Evolutionary conservation across 2,329 filamentous ascomycete species (phyloP).

Genomic region (Alternaria dauci): DNA sequence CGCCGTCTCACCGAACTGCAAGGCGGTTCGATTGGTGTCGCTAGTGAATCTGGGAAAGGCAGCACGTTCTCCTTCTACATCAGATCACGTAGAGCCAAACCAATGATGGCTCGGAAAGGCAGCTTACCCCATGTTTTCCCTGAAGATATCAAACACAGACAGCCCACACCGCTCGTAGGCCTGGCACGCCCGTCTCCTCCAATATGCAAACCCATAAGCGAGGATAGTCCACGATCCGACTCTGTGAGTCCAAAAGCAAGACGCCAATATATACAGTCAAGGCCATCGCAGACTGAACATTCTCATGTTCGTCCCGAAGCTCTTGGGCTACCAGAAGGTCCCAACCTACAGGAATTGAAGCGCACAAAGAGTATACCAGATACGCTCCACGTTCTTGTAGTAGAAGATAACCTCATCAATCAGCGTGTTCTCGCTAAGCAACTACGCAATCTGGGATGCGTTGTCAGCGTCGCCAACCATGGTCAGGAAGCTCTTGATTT

Average conservation of each 20-base stretch:
- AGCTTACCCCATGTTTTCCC: constrained; percentile 29
- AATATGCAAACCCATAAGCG: constrained; percentile 5
- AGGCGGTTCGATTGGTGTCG: constrained; percentile 44
- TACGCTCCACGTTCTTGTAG: constrained; percentile 40
- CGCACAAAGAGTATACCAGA: constrained; percentile 16
- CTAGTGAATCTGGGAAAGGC: constrained; percentile 31
- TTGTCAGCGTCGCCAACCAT: constrained; percentile 51
- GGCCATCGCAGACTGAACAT: neutral
- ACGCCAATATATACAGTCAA: neutral
- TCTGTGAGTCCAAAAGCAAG: constrained; percentile 1
- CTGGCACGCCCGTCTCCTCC: constrained; percentile 10
- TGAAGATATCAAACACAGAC: constrained; percentile 33
- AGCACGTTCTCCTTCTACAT: constrained; percentile 48
- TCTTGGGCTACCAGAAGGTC: constrained; percentile 14
- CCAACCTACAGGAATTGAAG: constrained; percentile 16
- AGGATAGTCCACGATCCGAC: neutral
- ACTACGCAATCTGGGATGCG: constrained; percentile 48
- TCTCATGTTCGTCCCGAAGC: constrained; percentile 7
- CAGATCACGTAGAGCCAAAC: constrained; percentile 28
- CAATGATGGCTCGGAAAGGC: constrained; percentile 21
- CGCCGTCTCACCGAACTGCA: constrained; percentile 44
- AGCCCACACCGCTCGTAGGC: constrained; percentile 10
- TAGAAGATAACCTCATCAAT: constrained; percentile 54
- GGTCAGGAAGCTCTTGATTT: constrained; percentile 50
- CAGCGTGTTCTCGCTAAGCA: constrained; percentile 54